Percentiles rank a stretch among this genome's conserved stretches.
Conservation (phyloP, 1,139 yeast genomes). For the Pichia sp. region DNA sequence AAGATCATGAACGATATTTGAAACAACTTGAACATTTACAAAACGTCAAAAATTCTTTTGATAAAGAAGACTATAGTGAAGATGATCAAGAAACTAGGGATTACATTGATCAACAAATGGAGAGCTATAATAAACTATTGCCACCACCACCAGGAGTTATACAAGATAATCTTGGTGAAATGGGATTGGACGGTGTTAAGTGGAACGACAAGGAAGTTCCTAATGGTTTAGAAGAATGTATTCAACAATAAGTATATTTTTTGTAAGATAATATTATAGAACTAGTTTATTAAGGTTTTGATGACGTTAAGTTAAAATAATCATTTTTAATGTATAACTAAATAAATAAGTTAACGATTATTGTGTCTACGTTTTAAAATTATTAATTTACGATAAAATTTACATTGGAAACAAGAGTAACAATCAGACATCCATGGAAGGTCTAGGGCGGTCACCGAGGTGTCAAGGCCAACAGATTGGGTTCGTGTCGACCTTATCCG, state of each 20-base stretch:
- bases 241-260: slow-evolving; percentile 24
- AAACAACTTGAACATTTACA: slow-evolving; percentile 50
- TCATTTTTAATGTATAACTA: no score
- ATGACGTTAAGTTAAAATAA: not conserved
- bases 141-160: slow-evolving; percentile 81
- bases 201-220: slow-evolving; percentile 29
- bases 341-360: no score
- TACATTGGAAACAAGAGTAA: slow-evolving; percentile 5
- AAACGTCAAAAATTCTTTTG: slow-evolving; percentile 52
- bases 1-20: slow-evolving; percentile 40
- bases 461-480: slow-evolving; percentile 51
- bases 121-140: slow-evolving; percentile 72
- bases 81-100: slow-evolving; percentile 46
- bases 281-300: not conserved
- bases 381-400: no score
- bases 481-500: slow-evolving; percentile 44
- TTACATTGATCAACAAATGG: slow-evolving; percentile 51
- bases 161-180: slow-evolving; percentile 51
- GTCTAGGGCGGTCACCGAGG: slow-evolving; percentile 74
- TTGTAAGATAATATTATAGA: not conserved
- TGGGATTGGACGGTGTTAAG: slow-evolving; percentile 27
- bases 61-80: slow-evolving; percentile 48
- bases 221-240: slow-evolving; percentile 27
- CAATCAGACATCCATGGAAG: slow-evolving; percentile 61
- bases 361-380: no score